Base-by-base conservation (phyloP, 208 protist genomes). In the Leishmania aethiopica region DNA sequence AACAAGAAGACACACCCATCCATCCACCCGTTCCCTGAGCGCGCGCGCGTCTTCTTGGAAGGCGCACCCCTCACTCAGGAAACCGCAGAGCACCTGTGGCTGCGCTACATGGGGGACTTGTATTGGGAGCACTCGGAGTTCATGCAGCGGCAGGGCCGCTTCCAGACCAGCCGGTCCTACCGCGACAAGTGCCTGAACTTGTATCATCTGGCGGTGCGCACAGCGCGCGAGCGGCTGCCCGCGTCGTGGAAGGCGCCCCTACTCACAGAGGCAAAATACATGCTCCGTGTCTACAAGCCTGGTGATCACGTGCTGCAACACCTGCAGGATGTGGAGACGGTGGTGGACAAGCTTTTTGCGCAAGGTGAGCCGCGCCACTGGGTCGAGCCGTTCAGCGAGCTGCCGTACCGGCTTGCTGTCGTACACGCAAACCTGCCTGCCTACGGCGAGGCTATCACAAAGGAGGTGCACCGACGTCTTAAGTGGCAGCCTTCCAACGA, bases 1-100 rank as follows among this genome's bases (percentile, higher is more conserved):
- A 96, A 96, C 85, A 97, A 97, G 77, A 95, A 96, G 80, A 97
- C 93, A 8, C 95, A 97, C 78, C 95, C 93, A 7, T 96, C 95
- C n/a, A 93, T 96, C 69, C 93, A 97, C 88, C 95, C 95, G 6
- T 96, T 97, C 77, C 95, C 95, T 15, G 93, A 97, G 85, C 86
- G 92, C n/a, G 95, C 95, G 35, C 86, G 90, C 1, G 86, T 88
- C 35, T 97, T 92, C 83, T 84, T 97, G 25, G 92, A 97, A 79
- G 92, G 92, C 1, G 93, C 95, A 10, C 95, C 95, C 62, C 89
- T 97, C 13, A 96, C 95, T 49, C 93, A 96, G 84, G 93, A 97
- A 83, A 97, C 95, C 40, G 95, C 95, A 49, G 93, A 97, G 84
- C 95, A 97, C 82, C 86, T 97, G 47, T 97, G 95, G 93, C 88